Percentiles rank a stretch among this genome's conserved stretches.
Evolutionary conservation across 768 basidiomycete genomes (phyloP).

Genomic region (Suillus decipiens): DNA sequence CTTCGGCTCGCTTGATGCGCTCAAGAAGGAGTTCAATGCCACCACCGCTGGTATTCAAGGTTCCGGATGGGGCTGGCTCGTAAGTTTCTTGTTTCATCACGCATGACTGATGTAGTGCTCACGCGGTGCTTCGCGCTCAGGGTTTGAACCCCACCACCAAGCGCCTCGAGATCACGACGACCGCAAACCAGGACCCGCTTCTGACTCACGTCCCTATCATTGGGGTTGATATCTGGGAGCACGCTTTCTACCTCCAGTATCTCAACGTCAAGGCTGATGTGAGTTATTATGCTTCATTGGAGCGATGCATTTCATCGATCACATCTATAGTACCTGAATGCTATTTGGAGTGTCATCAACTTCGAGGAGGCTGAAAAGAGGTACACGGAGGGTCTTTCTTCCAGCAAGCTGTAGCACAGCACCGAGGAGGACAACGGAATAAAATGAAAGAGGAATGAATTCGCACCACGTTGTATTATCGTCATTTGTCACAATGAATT

Average conservation of each 20-base stretch:
- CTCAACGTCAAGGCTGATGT: constrained; percentile 93
- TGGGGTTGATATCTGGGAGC: constrained; percentile 95
- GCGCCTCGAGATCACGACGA: constrained; percentile 85
- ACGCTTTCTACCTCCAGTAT: constrained; percentile 96
- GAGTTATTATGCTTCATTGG: constrained; percentile 35
- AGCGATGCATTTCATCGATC: constrained; percentile 6
- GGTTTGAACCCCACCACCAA: constrained; percentile 68
- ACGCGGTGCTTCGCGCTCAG: constrained; percentile 36
- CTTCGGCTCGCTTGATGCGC: constrained; percentile 70
- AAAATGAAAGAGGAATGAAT: constrained; percentile 5
- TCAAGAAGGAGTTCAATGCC: constrained; percentile 84
- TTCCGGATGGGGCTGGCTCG: constrained; percentile 96
- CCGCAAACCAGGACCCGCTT: constrained; percentile 95
- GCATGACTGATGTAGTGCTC: background rate
- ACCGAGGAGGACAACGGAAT: background rate
- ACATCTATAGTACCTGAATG: constrained; percentile 61
- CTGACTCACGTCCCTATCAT: constrained; percentile 77
- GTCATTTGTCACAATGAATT: background rate
- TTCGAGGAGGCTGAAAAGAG: constrained; percentile 77
- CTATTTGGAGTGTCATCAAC: constrained; percentile 74
- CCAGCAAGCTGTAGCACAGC: constrained; percentile 37
- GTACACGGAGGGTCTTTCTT: constrained; percentile 44
- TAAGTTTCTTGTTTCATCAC: constrained; percentile 40
- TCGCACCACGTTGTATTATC: constrained; percentile 2
- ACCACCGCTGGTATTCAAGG: constrained; percentile 88